Conservation (phyloP, 257 asterid species). For the Ballota nigra region DNA sequence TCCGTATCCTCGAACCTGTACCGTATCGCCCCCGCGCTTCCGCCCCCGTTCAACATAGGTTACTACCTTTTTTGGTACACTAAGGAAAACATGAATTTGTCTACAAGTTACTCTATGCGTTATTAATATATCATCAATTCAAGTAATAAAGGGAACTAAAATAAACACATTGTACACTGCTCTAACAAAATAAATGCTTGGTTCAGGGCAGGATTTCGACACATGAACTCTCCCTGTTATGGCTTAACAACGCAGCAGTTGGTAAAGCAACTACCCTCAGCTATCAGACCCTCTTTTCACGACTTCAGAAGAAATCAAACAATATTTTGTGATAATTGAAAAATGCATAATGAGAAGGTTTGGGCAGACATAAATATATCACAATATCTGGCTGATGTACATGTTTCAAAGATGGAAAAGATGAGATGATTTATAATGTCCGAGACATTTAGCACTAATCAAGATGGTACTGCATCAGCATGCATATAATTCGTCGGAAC, state of each 20-base stretch:
- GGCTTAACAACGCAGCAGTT: no score
- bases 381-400: background rate
- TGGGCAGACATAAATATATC: background rate
- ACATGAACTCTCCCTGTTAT: no score
- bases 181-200: background rate
- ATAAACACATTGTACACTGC: background rate
- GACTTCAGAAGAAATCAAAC: background rate
- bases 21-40: no score
- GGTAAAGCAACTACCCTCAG: no score
- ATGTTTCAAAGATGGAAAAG: background rate
- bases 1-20: no score
- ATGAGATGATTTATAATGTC: background rate
- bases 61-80: no score
- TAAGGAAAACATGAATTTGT: background rate
- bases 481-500: background rate
- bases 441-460: background rate
- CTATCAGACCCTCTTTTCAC: no score
- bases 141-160: background rate
- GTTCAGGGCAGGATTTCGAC: background rate
- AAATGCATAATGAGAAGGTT: conserved; percentile 7
- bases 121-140: background rate
- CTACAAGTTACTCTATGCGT: background rate
- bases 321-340: background rate
- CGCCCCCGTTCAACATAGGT: no score
- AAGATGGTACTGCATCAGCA: background rate